phyloP scores from a whole-genome alignment of 768 basidiomycete species.

The Trametes maxima region DNA sequence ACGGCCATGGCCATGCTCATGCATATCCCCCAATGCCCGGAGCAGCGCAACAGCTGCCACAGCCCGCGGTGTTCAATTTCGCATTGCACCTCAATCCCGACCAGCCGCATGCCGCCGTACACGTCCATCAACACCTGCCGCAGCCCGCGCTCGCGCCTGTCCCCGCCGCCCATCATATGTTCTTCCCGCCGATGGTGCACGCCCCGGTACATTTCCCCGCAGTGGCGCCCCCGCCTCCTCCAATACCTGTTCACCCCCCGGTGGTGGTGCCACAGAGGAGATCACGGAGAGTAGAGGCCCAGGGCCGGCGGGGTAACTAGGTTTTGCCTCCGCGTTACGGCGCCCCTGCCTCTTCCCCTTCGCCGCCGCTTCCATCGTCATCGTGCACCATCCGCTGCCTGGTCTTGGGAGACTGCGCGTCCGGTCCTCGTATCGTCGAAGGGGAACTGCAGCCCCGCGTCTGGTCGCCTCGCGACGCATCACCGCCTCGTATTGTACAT shows the following conservation, averaged over 20 bases:
- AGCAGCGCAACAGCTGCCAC: too few species aligned
- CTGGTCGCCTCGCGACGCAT: neutral
- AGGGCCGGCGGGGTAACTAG: neutral
- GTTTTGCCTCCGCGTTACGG: neutral
- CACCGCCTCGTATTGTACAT: neutral
- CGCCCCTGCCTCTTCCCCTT: neutral
- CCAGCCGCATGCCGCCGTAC: constrained; percentile 12
- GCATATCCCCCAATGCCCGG: too few species aligned
- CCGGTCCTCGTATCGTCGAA: neutral
- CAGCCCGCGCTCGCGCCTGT: neutral
- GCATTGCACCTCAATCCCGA: constrained; percentile 1
- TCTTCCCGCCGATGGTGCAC: neutral
- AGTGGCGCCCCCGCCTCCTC: neutral
- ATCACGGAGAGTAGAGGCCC: neutral
- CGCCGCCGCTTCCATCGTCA: too few species aligned
- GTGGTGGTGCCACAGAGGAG: neutral
- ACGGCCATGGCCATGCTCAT: neutral
- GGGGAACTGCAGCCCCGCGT: neutral
- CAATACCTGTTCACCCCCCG: neutral
- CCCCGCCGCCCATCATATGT: neutral
- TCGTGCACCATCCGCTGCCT: too few species aligned
- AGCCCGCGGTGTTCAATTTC: constrained; percentile 12
- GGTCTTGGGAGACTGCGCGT: neutral
- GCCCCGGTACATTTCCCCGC: neutral
- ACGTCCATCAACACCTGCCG: constrained; percentile 14